Evolutionary conservation across 441 rosid species (phyloP), one percentile per base, ranked within the genome.

Genomic region (Euphorbia schlechtendalii): DNA sequence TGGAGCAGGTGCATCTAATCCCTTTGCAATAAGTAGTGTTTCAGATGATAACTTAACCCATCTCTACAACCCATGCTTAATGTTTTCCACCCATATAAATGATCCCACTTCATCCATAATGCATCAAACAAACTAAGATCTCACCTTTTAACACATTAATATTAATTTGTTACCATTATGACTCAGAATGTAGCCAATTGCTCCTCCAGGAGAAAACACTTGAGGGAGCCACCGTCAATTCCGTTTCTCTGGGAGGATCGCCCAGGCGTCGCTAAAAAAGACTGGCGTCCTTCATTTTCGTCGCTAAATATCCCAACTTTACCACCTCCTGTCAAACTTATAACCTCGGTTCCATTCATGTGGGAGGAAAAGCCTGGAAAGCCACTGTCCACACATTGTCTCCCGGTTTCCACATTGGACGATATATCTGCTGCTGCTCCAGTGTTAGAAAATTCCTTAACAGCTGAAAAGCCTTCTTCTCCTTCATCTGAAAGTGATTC

Each of bases 281-380:
- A 79, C 68, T 90, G 97, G 97, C 83, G 73, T 56, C 86, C 86
- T n/a, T 76, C 46, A 25, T 73, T 72, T 70, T 66, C 87, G 72
- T 32, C 76, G 6, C 67, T 71, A 61, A 64, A 72, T 2, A 54
- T 72, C 0, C 56, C 63, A 41, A 76, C 78, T 18, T 59, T 60
- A 32, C 76, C 73, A 41, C 66, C 71, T 63, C 84, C 88, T 2
- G 76, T 81, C 71, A 88, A 85, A 82, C 86, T 84, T 54, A 71
- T 90, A 24, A 81, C 90, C 2, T 85, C 94, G 0, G 73, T 84
- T 74, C 96, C 97, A 18, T 89, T 92, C 66, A 67, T 71, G 34
- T 89, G 94, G 98, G 96, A 92, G 74, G 89, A 88, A 61, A 81
- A 79, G 62, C 96, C 96, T 0, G 97, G 87, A 25, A 85, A 66